Evolutionary conservation across 148 eudicot genomes (phyloP), one percentile per base, ranked within the genome.

Genomic region (Silene conica): DNA sequence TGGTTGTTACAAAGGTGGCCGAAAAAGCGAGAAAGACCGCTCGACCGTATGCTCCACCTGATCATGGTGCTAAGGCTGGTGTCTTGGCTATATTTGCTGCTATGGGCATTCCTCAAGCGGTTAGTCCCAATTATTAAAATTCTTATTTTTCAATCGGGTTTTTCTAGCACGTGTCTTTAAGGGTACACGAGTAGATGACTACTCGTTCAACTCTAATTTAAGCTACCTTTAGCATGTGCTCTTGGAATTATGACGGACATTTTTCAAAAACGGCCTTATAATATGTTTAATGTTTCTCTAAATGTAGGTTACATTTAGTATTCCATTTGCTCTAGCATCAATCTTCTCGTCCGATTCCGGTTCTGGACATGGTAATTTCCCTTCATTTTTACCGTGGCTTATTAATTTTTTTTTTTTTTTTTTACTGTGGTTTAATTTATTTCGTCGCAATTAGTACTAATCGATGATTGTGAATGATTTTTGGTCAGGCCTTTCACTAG

Each of bases 251-350:
- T 3, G 34, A 31, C 34, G 5, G 5, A 0, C 43, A 38, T 38
- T 6, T 38, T 38, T 38, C 43, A 38, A 38, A 38, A 38, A 5
- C 8, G 43, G 1, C 9, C 43, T 4, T 38, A 38, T 48, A 48
- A 12, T 48, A 48, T 48, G 16, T 48, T 48, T 14, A 0, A 0
- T 13, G 54, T 48, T 48, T 48, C 7, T 50, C 16, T 14, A 13
- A 45, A 12, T 64, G 62, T 76, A 93, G 96, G 80, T 88, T 23
- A 93, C 98, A 2, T 93, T 55, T 60, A 90, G 98, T 25, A 73
- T 93, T 69, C 98, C 98, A 20, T 93, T 89, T 78, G 98, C 98
- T 54, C 71, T 93, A 60, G 98, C 98, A 12, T 90, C 98, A 9
- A 90, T 90, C 63, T 90, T 82, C 77, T 90, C 91, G 22, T 84